Base-by-base conservation (phyloP, 805 yeast species). In the Kodamaea kaohsiungensis region DNA sequence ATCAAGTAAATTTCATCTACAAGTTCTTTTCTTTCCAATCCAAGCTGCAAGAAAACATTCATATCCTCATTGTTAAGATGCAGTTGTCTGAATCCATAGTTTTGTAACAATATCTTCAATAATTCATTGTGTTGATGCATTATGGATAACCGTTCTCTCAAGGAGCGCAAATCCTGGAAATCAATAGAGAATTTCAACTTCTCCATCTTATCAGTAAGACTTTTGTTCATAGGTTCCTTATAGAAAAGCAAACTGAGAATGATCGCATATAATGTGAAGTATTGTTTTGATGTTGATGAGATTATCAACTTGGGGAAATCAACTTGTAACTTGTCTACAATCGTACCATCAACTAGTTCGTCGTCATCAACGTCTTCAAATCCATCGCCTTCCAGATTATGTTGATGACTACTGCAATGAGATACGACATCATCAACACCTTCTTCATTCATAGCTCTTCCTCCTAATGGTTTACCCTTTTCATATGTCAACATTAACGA, bases 251-350 rank as follows among this genome's bases (percentile, higher is more conserved):
- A 70, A 52, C 87, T 85, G 61, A 83, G 76, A 0, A 81, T 75
- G 39, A 91, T 82, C 13, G 81, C 77, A 63, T 84, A 88, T 12
- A 90, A 68, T 0, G 91, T 77, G 58, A 77, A 77, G 65, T 89
- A 92, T 63, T 91, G 96, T 46, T 72, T 69, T 0, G 97, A 87
- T 52, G 91, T 91, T 51, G 91, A 82, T 5, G 84, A 75, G 0
- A 91, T 78, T 4, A 81, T 78, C 17, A 91, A 80, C 46, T 81
- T 76, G 2, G 97, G 96, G 48, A 89, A 76, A 61, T 87, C 91
- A 12, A 89, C 79, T 9, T 79, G 71, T 17, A 89, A 65, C 46
- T 85, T 63, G 48, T 59, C 53, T 10, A 45, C 38, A 2, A 33
- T 35, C 6, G 48, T 7, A 16, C 18, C 45, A 2, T 50, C 54